phyloP scores from a whole-genome alignment of 2,329 filamentous ascomycete genomes.

The Nothopassalora personata region DNA sequence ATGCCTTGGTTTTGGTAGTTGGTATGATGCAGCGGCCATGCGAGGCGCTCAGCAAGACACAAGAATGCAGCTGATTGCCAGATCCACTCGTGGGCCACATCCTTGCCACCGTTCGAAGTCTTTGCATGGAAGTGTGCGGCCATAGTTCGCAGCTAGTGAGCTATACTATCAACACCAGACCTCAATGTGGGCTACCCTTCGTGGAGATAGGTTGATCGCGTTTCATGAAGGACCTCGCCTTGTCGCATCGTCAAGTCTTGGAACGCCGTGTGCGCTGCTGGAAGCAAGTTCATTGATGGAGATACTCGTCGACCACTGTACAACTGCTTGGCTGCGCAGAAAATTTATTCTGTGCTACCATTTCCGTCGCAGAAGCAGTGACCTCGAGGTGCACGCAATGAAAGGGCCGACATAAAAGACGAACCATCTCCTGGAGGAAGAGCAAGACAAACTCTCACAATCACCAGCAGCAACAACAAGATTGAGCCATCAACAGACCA shows the following conservation, averaged over 20 bases:
- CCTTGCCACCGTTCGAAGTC: background rate
- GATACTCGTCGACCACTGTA: conserved; percentile 3
- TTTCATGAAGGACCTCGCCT: too few species aligned
- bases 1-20: background rate
- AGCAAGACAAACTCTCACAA: too few species aligned
- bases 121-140: background rate
- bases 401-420: too few species aligned
- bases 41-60: background rate
- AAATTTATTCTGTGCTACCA: background rate
- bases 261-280: too few species aligned
- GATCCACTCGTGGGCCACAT: background rate
- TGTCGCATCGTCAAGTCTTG: too few species aligned
- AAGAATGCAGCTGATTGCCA: background rate
- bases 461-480: too few species aligned
- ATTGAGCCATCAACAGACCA: background rate
- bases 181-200: too few species aligned
- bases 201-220: too few species aligned
- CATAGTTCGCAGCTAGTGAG: background rate
- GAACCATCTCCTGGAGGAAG: too few species aligned
- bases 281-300: background rate
- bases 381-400: too few species aligned
- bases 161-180: too few species aligned
- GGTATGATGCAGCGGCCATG: background rate
- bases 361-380: background rate
- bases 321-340: conserved; percentile 2